Conservation (phyloP, 1,139 yeast species). For the Blastobotrys arbuscula region DNA sequence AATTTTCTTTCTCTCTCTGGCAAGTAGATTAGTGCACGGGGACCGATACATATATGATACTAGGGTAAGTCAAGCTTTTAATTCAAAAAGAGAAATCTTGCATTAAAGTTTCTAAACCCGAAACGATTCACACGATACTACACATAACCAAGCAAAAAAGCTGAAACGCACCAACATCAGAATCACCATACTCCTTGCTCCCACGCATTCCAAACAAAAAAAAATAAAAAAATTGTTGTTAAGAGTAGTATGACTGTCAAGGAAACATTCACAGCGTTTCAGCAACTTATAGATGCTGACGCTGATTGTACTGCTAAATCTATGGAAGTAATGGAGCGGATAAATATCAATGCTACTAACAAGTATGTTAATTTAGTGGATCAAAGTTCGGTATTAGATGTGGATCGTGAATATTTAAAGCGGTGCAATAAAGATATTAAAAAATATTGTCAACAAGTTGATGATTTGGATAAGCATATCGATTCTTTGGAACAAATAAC, state of each 20-base stretch:
- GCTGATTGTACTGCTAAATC: conserved; percentile 30
- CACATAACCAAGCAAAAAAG: too few relatives aligned
- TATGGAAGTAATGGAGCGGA: conserved; percentile 33
- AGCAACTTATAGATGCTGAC: conserved; percentile 30
- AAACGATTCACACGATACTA: too few relatives aligned
- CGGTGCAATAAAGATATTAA: conserved; percentile 19
- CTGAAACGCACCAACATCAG: too few relatives aligned
- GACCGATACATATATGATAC: too few relatives aligned
- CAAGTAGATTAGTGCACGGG: too few relatives aligned
- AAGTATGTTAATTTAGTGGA: conserved; percentile 29
- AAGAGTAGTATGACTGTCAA: conserved; percentile 1
- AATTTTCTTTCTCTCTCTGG: too few relatives aligned
- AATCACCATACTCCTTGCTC: too few relatives aligned
- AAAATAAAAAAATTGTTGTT: too few relatives aligned
- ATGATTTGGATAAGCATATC: conserved; percentile 42
- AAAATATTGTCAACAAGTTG: conserved; percentile 17
- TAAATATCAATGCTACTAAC: conserved; percentile 28
- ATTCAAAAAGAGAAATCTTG: too few relatives aligned
- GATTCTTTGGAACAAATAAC: conserved; percentile 43
- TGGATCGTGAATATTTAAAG: conserved; percentile 22
- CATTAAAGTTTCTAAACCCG: too few relatives aligned
- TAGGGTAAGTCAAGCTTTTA: too few relatives aligned
- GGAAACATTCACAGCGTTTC: conserved; percentile 14
- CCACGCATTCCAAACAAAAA: too few relatives aligned
- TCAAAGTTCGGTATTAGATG: conserved; percentile 25